Evolutionary conservation across 2,329 filamentous ascomycete genomes (phyloP).

Genomic region (Macrophomina phaseolina): DNA sequence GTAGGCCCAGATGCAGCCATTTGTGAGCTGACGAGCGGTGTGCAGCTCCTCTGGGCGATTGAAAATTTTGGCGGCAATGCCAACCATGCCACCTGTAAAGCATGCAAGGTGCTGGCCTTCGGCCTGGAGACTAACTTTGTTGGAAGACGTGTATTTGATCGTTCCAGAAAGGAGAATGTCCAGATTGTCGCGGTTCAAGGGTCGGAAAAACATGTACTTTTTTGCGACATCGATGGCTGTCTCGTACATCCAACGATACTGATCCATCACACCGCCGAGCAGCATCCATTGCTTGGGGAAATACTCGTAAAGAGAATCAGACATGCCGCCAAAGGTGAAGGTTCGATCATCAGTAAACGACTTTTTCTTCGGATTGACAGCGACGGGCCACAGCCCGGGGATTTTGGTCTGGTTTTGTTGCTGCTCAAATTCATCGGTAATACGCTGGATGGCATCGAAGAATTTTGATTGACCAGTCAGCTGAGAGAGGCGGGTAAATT

Average conservation of each 20-base stretch:
- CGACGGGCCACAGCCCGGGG: conserved; percentile 45
- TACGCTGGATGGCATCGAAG: conserved; percentile 46
- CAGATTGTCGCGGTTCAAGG: conserved; percentile 70
- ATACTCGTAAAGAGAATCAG: conserved; percentile 64
- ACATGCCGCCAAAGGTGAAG: conserved; percentile 62
- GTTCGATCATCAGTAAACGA: conserved; percentile 37
- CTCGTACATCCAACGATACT: conserved; percentile 76
- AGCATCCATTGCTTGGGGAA: conserved; percentile 72
- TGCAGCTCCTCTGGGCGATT: conserved; percentile 55
- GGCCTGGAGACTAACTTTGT: conserved; percentile 49
- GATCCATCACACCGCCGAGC: conserved; percentile 73
- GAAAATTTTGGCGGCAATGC: conserved; percentile 59
- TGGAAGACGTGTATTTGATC: conserved; percentile 47
- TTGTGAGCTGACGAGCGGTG: conserved; percentile 56
- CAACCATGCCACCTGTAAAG: conserved; percentile 63
- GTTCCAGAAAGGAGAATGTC: conserved; percentile 78
- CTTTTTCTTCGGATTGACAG: conserved; percentile 40
- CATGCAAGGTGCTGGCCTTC: conserved; percentile 59
- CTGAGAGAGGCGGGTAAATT: conserved; percentile 48
- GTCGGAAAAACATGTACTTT: conserved; percentile 76
- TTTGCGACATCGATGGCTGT: conserved; percentile 71
- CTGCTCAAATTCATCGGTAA: conserved; percentile 41
- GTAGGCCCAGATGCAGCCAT: conserved; percentile 64
- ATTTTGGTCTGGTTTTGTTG: conserved; percentile 44
- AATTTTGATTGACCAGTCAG: conserved; percentile 46